phyloP scores from a whole-genome alignment of 805 yeast genomes.

The Wickerhamiella vanderwaltii region DNA sequence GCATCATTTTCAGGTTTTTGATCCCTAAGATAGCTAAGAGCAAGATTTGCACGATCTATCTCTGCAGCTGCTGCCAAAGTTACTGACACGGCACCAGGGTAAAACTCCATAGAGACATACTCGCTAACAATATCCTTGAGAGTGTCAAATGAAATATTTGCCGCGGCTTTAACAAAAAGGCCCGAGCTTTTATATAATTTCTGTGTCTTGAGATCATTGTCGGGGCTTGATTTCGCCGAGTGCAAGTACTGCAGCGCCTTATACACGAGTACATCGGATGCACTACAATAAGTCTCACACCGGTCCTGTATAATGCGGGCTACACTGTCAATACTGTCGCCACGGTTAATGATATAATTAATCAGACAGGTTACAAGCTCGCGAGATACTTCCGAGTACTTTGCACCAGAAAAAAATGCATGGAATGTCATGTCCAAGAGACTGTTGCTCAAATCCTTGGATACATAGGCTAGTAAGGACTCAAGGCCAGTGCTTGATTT shows the following conservation, averaged over 20 bases:
- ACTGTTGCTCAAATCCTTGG: slow-evolving; percentile 52
- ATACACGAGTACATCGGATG: slow-evolving; percentile 85
- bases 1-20: slow-evolving; percentile 40
- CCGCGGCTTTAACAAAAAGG: slow-evolving; percentile 68
- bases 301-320: slow-evolving; percentile 81
- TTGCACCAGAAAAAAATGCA: slow-evolving; percentile 58
- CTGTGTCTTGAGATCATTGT: slow-evolving; percentile 57
- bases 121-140: slow-evolving; percentile 69
- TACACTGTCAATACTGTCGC: slow-evolving; percentile 85
- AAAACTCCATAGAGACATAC: slow-evolving; percentile 65
- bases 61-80: slow-evolving; percentile 64
- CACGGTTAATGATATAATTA: slow-evolving; percentile 75
- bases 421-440: slow-evolving; percentile 56
- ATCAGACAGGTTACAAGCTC: slow-evolving; percentile 83
- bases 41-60: slow-evolving; percentile 48
- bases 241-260: slow-evolving; percentile 87
- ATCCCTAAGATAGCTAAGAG: slow-evolving; percentile 44
- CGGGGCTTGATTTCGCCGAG: slow-evolving; percentile 43
- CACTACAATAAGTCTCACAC: slow-evolving; percentile 89
- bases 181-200: slow-evolving; percentile 60
- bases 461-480: slow-evolving; percentile 57
- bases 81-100: slow-evolving; percentile 76
- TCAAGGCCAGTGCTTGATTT: slow-evolving; percentile 37
- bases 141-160: slow-evolving; percentile 63
- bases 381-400: slow-evolving; percentile 44